A percentile compares a stretch with the other conserved stretches of the same genome.
phyloP scores from a whole-genome alignment of 495 filamentous ascomycete genomes.

The Aspergillus ellipticus region DNA sequence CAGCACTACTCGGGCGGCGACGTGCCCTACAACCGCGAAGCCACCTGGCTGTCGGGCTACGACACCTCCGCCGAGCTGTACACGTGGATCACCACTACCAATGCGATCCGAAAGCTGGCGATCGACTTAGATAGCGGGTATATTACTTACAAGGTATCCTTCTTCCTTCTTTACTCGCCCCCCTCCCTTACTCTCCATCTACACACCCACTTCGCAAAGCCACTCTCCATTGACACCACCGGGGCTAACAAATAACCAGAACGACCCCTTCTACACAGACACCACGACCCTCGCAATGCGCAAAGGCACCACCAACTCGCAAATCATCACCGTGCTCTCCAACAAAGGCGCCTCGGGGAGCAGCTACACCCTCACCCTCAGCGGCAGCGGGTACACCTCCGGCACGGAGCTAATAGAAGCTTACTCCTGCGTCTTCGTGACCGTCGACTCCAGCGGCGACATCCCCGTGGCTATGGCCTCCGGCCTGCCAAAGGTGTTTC shows the following conservation, averaged over 20 bases:
- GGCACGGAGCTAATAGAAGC: slow-evolving; percentile 38
- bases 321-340: slow-evolving; percentile 57
- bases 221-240: neutral
- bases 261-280: slow-evolving; percentile 54
- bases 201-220: neutral
- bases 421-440: slow-evolving; percentile 36
- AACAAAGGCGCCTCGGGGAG: slow-evolving; percentile 49
- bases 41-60: slow-evolving; percentile 36
- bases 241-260: slow-evolving; percentile 21
- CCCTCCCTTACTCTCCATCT: neutral
- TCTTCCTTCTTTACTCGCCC: neutral
- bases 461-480: slow-evolving; percentile 30
- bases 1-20: neutral
- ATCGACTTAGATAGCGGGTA: slow-evolving; percentile 44
- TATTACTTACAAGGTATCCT: slow-evolving; percentile 42
- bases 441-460: slow-evolving; percentile 27
- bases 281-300: slow-evolving; percentile 55
- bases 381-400: slow-evolving; percentile 30
- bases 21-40: slow-evolving; percentile 4
- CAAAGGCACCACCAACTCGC: slow-evolving; percentile 52
- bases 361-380: slow-evolving; percentile 44
- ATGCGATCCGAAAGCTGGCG: slow-evolving; percentile 57
- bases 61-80: slow-evolving; percentile 60
- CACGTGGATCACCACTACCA: slow-evolving; percentile 53
- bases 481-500: slow-evolving; percentile 1